These are phyloP conservation scores for Linderina pennispora DNA, from an alignment of 192 early-diverging fungal genomes.

Conservation along the genomic window DNA sequence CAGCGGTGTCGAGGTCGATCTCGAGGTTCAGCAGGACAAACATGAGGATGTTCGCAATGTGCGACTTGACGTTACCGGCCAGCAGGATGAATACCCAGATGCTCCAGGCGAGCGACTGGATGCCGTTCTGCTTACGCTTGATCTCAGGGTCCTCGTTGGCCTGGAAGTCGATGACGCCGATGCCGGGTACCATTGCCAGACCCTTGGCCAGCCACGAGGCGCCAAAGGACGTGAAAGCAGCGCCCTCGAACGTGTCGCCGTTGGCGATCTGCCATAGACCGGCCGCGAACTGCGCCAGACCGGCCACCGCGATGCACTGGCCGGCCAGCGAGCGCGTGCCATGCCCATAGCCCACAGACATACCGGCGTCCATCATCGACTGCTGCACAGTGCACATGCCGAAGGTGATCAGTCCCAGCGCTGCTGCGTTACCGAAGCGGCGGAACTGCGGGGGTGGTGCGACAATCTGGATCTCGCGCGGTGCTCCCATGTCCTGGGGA, in stretches of 20 bases:
- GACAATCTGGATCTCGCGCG: constrained; percentile 34
- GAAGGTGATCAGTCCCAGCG: constrained; percentile 37
- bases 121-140: constrained; percentile 29
- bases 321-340: constrained; percentile 22
- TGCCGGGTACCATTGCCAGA: constrained; percentile 14
- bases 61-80: constrained; percentile 40
- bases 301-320: constrained; percentile 28
- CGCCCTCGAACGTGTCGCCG: constrained; percentile 45
- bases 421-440: constrained; percentile 42
- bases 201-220: constrained; percentile 41
- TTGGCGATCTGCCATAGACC: constrained; percentile 47
- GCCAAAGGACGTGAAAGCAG: constrained; percentile 40
- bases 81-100: constrained; percentile 43
- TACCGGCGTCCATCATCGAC: constrained; percentile 38
- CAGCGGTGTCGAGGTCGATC: constrained; percentile 29
- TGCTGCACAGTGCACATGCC: constrained; percentile 40
- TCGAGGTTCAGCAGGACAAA: constrained; percentile 37
- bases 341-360: constrained; percentile 41
- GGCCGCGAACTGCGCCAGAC: constrained; percentile 25
- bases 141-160: constrained; percentile 13
- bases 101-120: constrained; percentile 22
- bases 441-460: constrained; percentile 41
- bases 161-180: constrained; percentile 28
- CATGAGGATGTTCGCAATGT: constrained; percentile 32
- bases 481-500: not conserved